These are phyloP conservation scores for Cryptosporidium parvum DNA, from an alignment of 169 alveolate genomes.

Conservation along the genomic window DNA sequence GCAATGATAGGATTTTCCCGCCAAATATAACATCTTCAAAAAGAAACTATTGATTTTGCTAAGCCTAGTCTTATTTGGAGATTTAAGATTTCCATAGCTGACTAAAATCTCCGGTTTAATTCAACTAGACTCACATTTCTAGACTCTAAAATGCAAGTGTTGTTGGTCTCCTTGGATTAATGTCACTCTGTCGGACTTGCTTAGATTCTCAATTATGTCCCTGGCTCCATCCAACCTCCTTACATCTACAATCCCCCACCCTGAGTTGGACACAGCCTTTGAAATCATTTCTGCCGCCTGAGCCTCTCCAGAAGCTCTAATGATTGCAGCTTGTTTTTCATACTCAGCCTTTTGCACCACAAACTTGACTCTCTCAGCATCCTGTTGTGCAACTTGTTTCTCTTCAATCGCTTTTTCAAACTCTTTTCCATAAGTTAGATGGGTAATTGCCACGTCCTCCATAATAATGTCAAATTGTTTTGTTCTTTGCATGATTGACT, in stretches of 20 bases:
- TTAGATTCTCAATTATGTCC: constrained; percentile 93
- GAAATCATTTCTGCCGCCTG: constrained; percentile 97
- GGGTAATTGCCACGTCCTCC: constrained; percentile 97
- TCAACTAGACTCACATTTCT: background rate
- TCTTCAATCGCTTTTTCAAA: constrained; percentile 97
- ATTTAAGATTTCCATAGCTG: background rate
- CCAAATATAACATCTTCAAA: background rate
- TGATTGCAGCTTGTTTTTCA: constrained; percentile 95
- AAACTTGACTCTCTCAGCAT: constrained; percentile 96
- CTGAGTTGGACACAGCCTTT: constrained; percentile 93
- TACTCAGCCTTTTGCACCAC: constrained; percentile 95
- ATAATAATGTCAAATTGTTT: constrained; percentile 92
- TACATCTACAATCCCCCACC: constrained; percentile 94
- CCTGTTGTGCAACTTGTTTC: constrained; percentile 98
- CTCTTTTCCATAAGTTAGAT: constrained; percentile 95
- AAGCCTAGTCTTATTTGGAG: background rate
- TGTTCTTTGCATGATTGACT: constrained; percentile 93
- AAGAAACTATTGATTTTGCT: background rate
- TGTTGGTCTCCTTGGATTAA: constrained; percentile 73
- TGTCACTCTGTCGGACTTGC: constrained; percentile 92
- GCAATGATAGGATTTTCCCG: background rate
- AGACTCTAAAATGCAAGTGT: constrained; percentile 2
- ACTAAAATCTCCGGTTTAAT: background rate
- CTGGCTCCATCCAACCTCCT: constrained; percentile 97
- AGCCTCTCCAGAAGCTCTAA: constrained; percentile 98